Base-by-base conservation (phyloP, 495 filamentous ascomycete genomes). In the Thozetella sp. region DNA sequence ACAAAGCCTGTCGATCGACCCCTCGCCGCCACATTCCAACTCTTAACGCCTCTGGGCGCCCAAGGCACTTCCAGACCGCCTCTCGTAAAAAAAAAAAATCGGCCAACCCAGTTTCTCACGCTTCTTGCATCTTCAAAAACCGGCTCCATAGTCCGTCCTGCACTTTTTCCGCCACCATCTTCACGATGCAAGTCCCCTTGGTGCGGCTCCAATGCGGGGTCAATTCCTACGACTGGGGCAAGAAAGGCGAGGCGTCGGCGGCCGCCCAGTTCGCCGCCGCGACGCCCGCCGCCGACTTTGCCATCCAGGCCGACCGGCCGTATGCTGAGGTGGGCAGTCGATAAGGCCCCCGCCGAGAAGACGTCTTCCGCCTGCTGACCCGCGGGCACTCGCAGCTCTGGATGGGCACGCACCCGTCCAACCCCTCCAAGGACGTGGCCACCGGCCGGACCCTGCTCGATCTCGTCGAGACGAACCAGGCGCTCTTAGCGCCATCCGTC, bases 171-270 rank as follows among this genome's bases (percentile, higher is more conserved):
- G n/a, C n/a, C n/a, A n/a, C n/a, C n/a, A n/a, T n/a, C n/a, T n/a
- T n/a, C 25, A 62, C 51, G 25, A 72, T 74, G 68, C 71, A 71
- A 77, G 71, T 96, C 51, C 95, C 95, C 67, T 79, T 99, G 51
- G 86, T 97, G 72, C 87, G 92, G 54, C 86, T 99, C 65, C 92
- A 96, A 76, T 97, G 95, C 79, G 94, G 94, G 65, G 92, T 93
- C 64, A 99, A 99, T 72, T 97, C 93, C 74, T 99, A 99, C 73
- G 95, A 97, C 75, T 99, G 95, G 95, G 95, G 95, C 86, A 97
- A 96, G 78, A 82, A 92, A 61, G 94, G 94, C 62, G 83, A 84
- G 34, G 80, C 90, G 24, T 97, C 94, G 25, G 84, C 90, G 24
- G 87, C 91, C 60, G 88, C 92, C 53, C 86, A 85, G 56, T 95